A percentile compares a stretch with the other conserved stretches of the same genome.
phyloP scores from a whole-genome alignment of 1,139 yeast species.

The Dujonia santamariae region DNA sequence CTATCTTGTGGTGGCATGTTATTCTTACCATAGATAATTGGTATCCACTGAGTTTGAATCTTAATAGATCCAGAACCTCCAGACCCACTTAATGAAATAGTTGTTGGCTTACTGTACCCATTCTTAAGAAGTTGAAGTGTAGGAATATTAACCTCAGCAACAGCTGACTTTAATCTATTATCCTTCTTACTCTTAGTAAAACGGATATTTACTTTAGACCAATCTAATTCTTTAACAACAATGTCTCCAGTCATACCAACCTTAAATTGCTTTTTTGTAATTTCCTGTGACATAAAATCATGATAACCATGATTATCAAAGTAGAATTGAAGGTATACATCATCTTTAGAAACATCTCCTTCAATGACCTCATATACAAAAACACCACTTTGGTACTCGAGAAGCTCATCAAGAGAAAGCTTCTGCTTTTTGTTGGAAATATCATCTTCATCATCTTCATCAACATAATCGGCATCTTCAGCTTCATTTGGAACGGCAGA shows the following conservation, averaged over 20 bases:
- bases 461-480: slow-evolving; percentile 33
- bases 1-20: slow-evolving; percentile 73
- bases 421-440: slow-evolving; percentile 39
- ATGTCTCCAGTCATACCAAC: slow-evolving; percentile 69
- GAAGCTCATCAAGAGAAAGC: slow-evolving; percentile 60
- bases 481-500: slow-evolving; percentile 13
- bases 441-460: slow-evolving; percentile 32
- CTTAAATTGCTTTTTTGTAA: slow-evolving; percentile 34
- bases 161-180: slow-evolving; percentile 53
- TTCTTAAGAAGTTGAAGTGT: slow-evolving; percentile 65
- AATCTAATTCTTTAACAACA: slow-evolving; percentile 70
- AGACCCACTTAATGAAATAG: slow-evolving; percentile 45
- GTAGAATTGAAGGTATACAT: slow-evolving; percentile 64
- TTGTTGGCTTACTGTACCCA: slow-evolving; percentile 59
- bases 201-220: slow-evolving; percentile 65
- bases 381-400: slow-evolving; percentile 70
- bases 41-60: slow-evolving; percentile 76
- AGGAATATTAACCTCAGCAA: slow-evolving; percentile 66
- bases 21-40: slow-evolving; percentile 52
- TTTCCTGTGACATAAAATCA: slow-evolving; percentile 52
- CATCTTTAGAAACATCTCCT: slow-evolving; percentile 51
- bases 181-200: slow-evolving; percentile 51
- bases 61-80: slow-evolving; percentile 46
- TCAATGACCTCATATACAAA: slow-evolving; percentile 64
- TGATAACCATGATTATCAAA: slow-evolving; percentile 73